Conservation (phyloP, 176 grass and related monocot species). For the Microstegium vimineum region DNA sequence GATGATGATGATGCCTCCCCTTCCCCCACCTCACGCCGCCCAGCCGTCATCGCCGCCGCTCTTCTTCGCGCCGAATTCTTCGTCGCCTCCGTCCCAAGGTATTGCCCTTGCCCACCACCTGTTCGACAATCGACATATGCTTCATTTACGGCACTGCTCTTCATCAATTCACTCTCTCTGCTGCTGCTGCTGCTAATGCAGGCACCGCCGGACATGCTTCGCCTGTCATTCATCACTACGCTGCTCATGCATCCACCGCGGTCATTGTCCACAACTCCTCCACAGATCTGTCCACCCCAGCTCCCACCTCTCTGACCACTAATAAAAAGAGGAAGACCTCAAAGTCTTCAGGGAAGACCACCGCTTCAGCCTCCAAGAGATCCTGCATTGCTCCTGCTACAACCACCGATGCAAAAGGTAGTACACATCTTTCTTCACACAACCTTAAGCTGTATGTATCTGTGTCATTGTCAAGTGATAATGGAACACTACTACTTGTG, state of each 20-base stretch:
- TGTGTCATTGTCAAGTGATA: not conserved
- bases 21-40: not conserved
- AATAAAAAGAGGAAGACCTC: constrained; percentile 66
- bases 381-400: not conserved
- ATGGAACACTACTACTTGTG: not conserved
- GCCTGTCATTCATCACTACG: constrained; percentile 36
- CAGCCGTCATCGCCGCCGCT: constrained; percentile 50
- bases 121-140: not conserved
- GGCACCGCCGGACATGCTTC: constrained; percentile 27
- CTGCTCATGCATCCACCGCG: constrained; percentile 23
- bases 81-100: constrained; percentile 19
- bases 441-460: not conserved
- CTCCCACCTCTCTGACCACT: constrained; percentile 25
- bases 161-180: not conserved
- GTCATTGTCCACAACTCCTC: constrained; percentile 31
- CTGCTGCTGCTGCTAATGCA: constrained; percentile 18
- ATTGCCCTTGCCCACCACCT: not conserved
- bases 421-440: not conserved
- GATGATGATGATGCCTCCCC: constrained; percentile 4
- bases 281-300: constrained; percentile 25
- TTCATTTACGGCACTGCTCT: not conserved
- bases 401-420: constrained; percentile 28
- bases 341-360: constrained; percentile 36
- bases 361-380: constrained; percentile 50
- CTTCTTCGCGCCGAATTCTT: constrained; percentile 33